These are phyloP conservation scores for Chlamydomonas sp. DNA, from an alignment of 139 green algal genomes.

Conservation along the genomic window DNA sequence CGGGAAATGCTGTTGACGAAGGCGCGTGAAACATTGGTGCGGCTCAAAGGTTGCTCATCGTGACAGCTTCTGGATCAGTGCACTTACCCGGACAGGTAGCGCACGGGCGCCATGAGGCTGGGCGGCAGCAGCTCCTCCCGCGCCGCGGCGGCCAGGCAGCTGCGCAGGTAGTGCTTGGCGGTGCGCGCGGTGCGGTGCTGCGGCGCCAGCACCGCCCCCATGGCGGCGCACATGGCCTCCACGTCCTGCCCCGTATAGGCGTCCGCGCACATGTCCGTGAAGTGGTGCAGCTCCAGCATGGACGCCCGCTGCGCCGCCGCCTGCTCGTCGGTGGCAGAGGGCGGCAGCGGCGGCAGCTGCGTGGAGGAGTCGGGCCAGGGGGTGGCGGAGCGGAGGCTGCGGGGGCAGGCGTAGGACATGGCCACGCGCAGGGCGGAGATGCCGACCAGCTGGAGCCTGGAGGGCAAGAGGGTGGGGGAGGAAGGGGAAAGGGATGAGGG, in stretches of 20 bases:
- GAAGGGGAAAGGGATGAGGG: neutral
- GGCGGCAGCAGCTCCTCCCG: neutral
- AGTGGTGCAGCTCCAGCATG: neutral
- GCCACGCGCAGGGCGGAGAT: neutral
- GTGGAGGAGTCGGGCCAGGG: too few relatives aligned
- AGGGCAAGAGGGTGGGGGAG: neutral
- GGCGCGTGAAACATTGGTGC: too few relatives aligned
- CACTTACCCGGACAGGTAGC: neutral
- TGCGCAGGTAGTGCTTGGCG: neutral
- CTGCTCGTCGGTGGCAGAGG: neutral
- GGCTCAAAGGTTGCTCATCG: too few relatives aligned
- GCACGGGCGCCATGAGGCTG: neutral
- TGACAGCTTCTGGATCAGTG: too few relatives aligned
- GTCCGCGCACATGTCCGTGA: conserved; percentile 4
- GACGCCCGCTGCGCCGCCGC: neutral
- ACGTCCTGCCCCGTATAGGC: neutral
- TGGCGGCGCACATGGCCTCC: neutral
- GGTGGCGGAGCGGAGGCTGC: neutral
- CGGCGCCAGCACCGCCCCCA: neutral
- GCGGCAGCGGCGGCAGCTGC: neutral
- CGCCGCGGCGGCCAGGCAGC: neutral
- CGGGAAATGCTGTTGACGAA: too few relatives aligned
- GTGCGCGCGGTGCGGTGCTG: neutral
- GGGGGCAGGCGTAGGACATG: neutral
- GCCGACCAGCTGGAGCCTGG: conserved; percentile 17